Conservation (phyloP, 1,284 basidiomycete genomes). For the Earliella scabrosa region DNA sequence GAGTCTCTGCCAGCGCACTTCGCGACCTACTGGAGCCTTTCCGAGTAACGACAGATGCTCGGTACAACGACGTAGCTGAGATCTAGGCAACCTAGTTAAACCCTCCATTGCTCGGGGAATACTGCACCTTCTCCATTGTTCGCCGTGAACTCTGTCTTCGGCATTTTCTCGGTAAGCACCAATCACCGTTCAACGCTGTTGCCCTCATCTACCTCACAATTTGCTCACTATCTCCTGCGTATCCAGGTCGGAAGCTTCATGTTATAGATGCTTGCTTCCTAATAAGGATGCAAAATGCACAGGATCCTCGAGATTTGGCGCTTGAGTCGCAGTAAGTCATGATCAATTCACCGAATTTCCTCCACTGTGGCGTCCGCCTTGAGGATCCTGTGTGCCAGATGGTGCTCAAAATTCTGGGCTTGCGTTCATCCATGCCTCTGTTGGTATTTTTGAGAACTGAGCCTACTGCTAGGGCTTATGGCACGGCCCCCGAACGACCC, state of each 20-base stretch:
- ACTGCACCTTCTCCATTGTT: not conserved
- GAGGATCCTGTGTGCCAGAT: not conserved
- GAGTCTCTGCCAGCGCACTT: not conserved
- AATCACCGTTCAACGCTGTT: slow-evolving; percentile 1
- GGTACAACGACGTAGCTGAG: not conserved
- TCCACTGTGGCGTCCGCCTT: slow-evolving; percentile 10
- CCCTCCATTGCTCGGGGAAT: not conserved
- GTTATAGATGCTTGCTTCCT: slow-evolving; percentile 2
- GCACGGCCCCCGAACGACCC: not conserved
- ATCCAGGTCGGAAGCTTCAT: slow-evolving; percentile 4
- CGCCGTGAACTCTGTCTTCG: not conserved
- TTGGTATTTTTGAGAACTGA: not conserved
- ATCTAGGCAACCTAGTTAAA: not conserved
- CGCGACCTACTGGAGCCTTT: not conserved
- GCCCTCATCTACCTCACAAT: no score
- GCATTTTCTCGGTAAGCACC: slow-evolving; percentile 22
- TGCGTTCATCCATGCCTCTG: not conserved
- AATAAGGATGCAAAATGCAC: slow-evolving; percentile 3
- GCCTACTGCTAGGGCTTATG: no score
- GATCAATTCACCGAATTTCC: slow-evolving; percentile 22
- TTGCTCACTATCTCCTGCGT: slow-evolving; percentile 6
- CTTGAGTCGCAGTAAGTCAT: slow-evolving; percentile 11
- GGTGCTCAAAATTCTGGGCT: not conserved
- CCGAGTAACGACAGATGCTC: not conserved
- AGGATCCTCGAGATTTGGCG: not conserved